Conservation (phyloP, 352 stramenopile genomes). For the Phytophthora hybrid region DNA sequence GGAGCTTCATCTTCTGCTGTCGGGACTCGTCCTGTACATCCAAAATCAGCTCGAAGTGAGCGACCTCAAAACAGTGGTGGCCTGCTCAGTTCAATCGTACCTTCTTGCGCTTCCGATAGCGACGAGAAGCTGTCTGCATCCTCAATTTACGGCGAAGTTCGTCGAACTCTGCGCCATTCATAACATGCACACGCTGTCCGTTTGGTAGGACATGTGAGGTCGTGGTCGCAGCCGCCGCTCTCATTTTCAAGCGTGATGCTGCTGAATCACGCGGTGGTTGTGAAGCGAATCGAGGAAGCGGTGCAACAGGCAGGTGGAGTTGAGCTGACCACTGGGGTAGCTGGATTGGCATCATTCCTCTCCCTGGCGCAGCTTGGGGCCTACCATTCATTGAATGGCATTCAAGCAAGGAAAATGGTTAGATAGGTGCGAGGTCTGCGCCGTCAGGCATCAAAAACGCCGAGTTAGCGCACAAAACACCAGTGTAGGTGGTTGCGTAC, state of each 20-base stretch:
- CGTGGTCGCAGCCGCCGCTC: not conserved
- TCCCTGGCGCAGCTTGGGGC: not conserved
- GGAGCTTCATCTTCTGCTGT: slow-evolving; percentile 26
- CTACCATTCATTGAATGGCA: not conserved
- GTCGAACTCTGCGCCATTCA: slow-evolving; percentile 35
- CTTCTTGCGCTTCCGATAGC: slow-evolving; percentile 52
- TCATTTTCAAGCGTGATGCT: not conserved
- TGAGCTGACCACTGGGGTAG: not conserved
- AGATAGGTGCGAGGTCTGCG: too few relatives aligned
- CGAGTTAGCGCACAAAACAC: slow-evolving; percentile 13
- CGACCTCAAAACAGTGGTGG: too few relatives aligned
- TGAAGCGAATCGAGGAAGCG: not conserved
- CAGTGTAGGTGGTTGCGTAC: slow-evolving; percentile 25
- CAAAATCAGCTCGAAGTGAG: not conserved
- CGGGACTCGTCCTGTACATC: slow-evolving; percentile 24
- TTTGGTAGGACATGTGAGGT: slow-evolving; percentile 21
- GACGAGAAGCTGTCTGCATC: slow-evolving; percentile 44
- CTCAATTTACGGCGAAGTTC: slow-evolving; percentile 42
- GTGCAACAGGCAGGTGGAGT: too few relatives aligned
- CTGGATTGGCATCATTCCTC: not conserved
- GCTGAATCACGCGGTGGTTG: not conserved
- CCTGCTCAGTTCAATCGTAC: slow-evolving; percentile 4
- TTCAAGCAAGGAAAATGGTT: too few relatives aligned
- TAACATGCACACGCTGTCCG: slow-evolving; percentile 26
- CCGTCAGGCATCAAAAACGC: not conserved